These are phyloP conservation scores for Gaeumannomyces tritici DNA, from an alignment of 2,329 filamentous ascomycete species.

Conservation along the genomic window DNA sequence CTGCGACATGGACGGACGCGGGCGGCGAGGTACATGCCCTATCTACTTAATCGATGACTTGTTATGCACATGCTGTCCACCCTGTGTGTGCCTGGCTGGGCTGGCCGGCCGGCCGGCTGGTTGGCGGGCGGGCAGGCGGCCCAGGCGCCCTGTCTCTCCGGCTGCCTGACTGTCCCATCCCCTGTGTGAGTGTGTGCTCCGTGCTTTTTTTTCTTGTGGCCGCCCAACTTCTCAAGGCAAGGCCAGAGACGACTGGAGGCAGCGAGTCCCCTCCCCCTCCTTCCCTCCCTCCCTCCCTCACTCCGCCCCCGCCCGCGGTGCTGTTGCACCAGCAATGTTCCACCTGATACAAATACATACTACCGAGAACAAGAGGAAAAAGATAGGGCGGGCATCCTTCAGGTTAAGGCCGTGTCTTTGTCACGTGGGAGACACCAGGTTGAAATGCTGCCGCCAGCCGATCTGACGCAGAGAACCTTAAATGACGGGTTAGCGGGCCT, in stretches of 20 bases:
- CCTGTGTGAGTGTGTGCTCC: background rate
- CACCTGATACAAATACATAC: background rate
- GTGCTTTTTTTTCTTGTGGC: background rate
- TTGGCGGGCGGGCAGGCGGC: too few species aligned
- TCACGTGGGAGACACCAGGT: conserved; percentile 1
- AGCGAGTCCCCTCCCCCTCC: too few species aligned
- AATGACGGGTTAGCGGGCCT: background rate
- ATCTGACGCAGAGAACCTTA: conserved; percentile 1
- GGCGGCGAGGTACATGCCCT: background rate
- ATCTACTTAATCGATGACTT: background rate
- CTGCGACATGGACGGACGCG: background rate
- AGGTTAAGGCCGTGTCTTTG: background rate
- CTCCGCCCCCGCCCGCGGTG: too few species aligned
- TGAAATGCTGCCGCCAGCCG: background rate
- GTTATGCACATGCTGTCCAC: background rate
- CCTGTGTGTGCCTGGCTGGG: too few species aligned
- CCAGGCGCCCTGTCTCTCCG: background rate
- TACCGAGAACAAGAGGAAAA: background rate
- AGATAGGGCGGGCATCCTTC: background rate
- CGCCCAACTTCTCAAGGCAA: background rate
- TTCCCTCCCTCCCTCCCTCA: too few species aligned
- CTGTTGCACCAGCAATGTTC: background rate
- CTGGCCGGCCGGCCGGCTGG: background rate
- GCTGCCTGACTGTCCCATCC: background rate
- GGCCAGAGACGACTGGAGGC: background rate